A percentile compares a stretch with the other conserved stretches of the same genome.
These are phyloP conservation scores for Ogataea nakhonphanomensis DNA, from an alignment of 805 yeast genomes.

Conservation along the genomic window DNA sequence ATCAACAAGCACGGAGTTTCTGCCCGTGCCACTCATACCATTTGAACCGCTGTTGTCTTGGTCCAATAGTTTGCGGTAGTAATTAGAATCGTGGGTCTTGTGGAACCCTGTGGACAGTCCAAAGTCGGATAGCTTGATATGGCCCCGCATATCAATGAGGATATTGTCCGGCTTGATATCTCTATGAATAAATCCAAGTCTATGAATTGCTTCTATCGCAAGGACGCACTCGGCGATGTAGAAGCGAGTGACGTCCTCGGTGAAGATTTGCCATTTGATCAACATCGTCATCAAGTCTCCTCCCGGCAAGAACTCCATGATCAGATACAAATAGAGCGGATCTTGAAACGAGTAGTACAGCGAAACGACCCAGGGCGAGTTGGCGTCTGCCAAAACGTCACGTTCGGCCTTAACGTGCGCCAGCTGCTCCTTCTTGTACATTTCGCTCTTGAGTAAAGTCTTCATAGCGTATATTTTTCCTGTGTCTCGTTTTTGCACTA, in stretches of 20 bases:
- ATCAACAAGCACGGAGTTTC: slow-evolving; percentile 86
- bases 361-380: slow-evolving; percentile 86
- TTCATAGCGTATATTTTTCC: slow-evolving; percentile 95
- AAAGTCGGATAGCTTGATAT: slow-evolving; percentile 64
- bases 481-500: slow-evolving; percentile 89
- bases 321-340: slow-evolving; percentile 65
- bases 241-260: slow-evolving; percentile 89
- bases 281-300: slow-evolving; percentile 94
- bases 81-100: slow-evolving; percentile 86
- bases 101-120: slow-evolving; percentile 89
- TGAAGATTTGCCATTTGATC: slow-evolving; percentile 88
- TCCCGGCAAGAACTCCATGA: slow-evolving; percentile 81
- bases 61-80: slow-evolving; percentile 78
- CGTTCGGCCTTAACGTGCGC: slow-evolving; percentile 96
- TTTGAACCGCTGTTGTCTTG: slow-evolving; percentile 41
- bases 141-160: slow-evolving; percentile 62
- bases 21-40: slow-evolving; percentile 33
- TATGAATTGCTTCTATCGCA: slow-evolving; percentile 92
- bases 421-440: slow-evolving; percentile 90
- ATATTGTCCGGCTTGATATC: slow-evolving; percentile 97
- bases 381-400: slow-evolving; percentile 88
- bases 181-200: slow-evolving; percentile 90
- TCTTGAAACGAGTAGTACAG: slow-evolving; percentile 82
- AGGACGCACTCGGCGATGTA: slow-evolving; percentile 95
- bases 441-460: slow-evolving; percentile 83